Evolutionary conservation across 129 eudicot species (phyloP).

Genomic region (sunflower (Helianthus annuus)): HanXRQr2.0-SUNRISE NC_035445.2:136544157-136544656

Average conservation of each 20-base stretch:
- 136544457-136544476: no score
- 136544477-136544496: no score
- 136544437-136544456: background rate
- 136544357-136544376: background rate
- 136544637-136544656: no score
- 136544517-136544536: no score
- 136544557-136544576: no score
- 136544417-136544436: background rate
- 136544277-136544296: constrained; percentile 27
- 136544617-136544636: no score
- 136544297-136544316: constrained; percentile 5
- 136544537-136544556: no score
- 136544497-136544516: no score
- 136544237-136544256: constrained; percentile 11
- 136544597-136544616: no score
- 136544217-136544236: constrained; percentile 4
- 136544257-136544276: constrained; percentile 30
- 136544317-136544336: background rate
- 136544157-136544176: constrained; percentile 25
- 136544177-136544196: constrained; percentile 17
- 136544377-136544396: background rate
- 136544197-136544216: constrained; percentile 18
- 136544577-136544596: no score
- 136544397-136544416: background rate
- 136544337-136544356: background rate